Base-by-base conservation (phyloP, 106 monocot genomes). In the Dendrobium chrysotoxum region DNA sequence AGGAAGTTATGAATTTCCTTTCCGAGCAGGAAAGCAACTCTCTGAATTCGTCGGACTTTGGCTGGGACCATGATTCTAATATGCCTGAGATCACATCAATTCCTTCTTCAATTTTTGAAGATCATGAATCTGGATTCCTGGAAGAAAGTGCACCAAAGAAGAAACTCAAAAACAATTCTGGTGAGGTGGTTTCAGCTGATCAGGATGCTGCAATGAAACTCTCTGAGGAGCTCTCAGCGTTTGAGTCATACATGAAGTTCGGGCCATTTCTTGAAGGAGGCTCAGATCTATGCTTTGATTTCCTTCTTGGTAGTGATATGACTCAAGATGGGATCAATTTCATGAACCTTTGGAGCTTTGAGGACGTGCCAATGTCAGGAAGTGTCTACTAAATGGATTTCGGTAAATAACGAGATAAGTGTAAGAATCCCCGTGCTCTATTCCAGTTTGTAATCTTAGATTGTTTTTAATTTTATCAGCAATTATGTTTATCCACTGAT, bases 291-390 rank as follows among this genome's bases (percentile, higher is more conserved):
- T 83, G 89, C 10, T 78, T 94, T 38, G 88, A 88, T 40, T 78
- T 77, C 28, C 57, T 89, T 50, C 81, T 89, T 68, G 45, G 39
- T 26, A 75, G 71, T 75, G 93, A 85, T 75, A 50, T 78, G 10
- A 77, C 72, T 53, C 81, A 85, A 75, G 91, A 85, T 68, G 76
- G 78, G 26, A 68, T 68, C n/a, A 89, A 54, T 28, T 31, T 65
- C 39, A 64, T 84, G 25, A 78, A 89, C 40, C 86, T 94, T 10
- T 94, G 94, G 94, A 84, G 86, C 90, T 92, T 94, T 68, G 90
- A 92, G 70, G 90, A 92, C 57, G 70, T 85, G 74, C 90, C 91
- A 16, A 78, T 79, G 65, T 42, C 42, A 21, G 87, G 78, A 11
- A 76, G 76, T 76, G 53, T 79, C 41, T 85, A 54, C 57, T 79